Conservation (phyloP, 768 basidiomycete genomes). For the Chalciporus pseudorubinellus region DNA sequence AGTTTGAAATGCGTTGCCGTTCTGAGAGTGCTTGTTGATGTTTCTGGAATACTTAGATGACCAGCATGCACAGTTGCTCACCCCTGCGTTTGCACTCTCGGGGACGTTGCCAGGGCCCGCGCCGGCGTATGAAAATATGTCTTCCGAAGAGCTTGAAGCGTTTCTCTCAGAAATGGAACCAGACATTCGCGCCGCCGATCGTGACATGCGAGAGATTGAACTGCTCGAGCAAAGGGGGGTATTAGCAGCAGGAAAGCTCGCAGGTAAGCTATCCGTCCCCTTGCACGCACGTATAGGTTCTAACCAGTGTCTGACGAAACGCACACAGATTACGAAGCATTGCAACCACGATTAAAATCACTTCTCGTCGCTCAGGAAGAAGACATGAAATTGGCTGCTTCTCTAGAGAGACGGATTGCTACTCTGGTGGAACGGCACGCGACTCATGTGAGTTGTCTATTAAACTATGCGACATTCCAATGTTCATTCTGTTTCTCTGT, state of each 20-base stretch:
- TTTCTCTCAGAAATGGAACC: slow-evolving; percentile 77
- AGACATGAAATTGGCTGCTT: slow-evolving; percentile 52
- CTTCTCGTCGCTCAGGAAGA: slow-evolving; percentile 59
- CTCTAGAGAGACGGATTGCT: slow-evolving; percentile 66
- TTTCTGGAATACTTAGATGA: too few species aligned
- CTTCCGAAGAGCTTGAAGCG: slow-evolving; percentile 65
- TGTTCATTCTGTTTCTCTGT: neutral
- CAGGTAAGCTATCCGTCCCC: slow-evolving; percentile 38
- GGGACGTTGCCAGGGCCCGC: slow-evolving; percentile 47
- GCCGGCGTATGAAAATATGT: slow-evolving; percentile 63
- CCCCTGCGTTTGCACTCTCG: slow-evolving; percentile 75
- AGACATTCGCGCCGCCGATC: slow-evolving; percentile 79
- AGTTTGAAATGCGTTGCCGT: too few species aligned
- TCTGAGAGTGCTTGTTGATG: too few species aligned
- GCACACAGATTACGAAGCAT: slow-evolving; percentile 53
- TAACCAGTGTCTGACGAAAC: neutral
- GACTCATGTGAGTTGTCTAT: slow-evolving; percentile 51
- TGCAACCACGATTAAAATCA: slow-evolving; percentile 66
- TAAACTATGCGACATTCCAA: neutral
- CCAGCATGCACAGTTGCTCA: slow-evolving; percentile 70
- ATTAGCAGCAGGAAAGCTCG: slow-evolving; percentile 67
- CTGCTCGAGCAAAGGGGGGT: slow-evolving; percentile 68
- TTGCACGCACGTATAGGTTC: neutral
- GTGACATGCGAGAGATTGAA: slow-evolving; percentile 78
- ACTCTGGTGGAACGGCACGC: slow-evolving; percentile 66